Evolutionary conservation across 345 rosid species (phyloP).

Genomic region (Eucalyptus rudis): DNA sequence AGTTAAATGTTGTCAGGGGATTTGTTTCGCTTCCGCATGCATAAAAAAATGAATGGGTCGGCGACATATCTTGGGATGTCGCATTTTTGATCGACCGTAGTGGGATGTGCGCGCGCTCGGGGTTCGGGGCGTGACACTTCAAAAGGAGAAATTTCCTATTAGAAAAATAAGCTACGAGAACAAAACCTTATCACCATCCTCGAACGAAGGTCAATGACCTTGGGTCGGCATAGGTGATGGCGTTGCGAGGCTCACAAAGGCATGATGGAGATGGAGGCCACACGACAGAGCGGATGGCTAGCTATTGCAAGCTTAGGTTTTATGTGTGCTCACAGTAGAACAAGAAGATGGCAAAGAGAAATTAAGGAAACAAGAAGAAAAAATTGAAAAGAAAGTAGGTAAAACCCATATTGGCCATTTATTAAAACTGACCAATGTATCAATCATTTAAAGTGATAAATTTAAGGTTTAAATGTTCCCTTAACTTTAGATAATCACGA

Average conservation of each 20-base stretch:
- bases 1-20: too few relatives aligned
- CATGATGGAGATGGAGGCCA: background rate
- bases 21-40: too few relatives aligned
- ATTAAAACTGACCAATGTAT: background rate
- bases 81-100: too few relatives aligned
- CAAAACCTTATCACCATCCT: accelerated
- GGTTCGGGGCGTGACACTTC: too few relatives aligned
- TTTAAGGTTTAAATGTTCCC: too few relatives aligned
- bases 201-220: background rate
- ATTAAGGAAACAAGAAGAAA: background rate
- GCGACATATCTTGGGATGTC: too few relatives aligned
- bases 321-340: background rate
- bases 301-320: background rate
- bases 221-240: accelerated
- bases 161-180: too few relatives aligned
- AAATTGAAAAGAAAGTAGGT: background rate
- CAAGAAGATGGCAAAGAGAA: background rate
- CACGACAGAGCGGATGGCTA: background rate
- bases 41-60: too few relatives aligned
- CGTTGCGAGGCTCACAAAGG: background rate
- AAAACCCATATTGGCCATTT: background rate
- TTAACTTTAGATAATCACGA: background rate
- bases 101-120: too few relatives aligned
- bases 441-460: background rate
- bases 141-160: too few relatives aligned